Conservation (phyloP, 1,284 basidiomycete species). For the Sanghuangporus sanghuang region DNA sequence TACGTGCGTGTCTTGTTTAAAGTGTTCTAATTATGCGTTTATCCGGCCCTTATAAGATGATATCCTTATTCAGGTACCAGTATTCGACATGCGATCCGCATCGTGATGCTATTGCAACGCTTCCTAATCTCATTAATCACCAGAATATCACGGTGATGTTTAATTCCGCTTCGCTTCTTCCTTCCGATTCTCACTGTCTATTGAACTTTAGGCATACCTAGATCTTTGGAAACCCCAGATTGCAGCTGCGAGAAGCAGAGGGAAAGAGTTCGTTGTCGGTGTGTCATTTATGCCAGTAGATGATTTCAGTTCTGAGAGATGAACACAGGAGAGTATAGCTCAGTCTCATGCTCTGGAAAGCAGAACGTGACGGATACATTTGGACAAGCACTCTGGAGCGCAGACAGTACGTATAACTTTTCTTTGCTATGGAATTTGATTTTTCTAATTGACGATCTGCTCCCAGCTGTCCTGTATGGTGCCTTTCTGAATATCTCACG, state of each 20-base stretch:
- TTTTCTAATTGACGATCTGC: background rate
- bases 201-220: slow-evolving; percentile 26
- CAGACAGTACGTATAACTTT: slow-evolving; percentile 25
- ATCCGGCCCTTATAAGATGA: background rate
- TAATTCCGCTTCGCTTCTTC: background rate
- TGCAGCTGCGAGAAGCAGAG: slow-evolving; percentile 27
- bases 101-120: slow-evolving; percentile 30
- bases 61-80: slow-evolving; percentile 27
- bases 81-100: slow-evolving; percentile 34
- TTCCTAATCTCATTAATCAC: slow-evolving; percentile 31
- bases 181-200: background rate
- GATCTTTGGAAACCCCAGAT: slow-evolving; percentile 34
- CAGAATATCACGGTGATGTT: slow-evolving; percentile 29
- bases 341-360: slow-evolving; percentile 34
- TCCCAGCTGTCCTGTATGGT: slow-evolving; percentile 30
- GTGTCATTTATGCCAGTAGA: background rate
- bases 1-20: slow-evolving; percentile 22
- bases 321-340: slow-evolving; percentile 26
- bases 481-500: slow-evolving; percentile 30
- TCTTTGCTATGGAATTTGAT: background rate
- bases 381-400: slow-evolving; percentile 33
- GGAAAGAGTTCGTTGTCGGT: slow-evolving; percentile 32
- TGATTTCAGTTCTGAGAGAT: background rate
- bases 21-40: background rate
- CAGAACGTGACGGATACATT: slow-evolving; percentile 34